A percentile compares a stretch with the other conserved stretches of the same genome.
phyloP scores from a whole-genome alignment of 176 grass and related monocot species.

The Poa annua region DNA sequence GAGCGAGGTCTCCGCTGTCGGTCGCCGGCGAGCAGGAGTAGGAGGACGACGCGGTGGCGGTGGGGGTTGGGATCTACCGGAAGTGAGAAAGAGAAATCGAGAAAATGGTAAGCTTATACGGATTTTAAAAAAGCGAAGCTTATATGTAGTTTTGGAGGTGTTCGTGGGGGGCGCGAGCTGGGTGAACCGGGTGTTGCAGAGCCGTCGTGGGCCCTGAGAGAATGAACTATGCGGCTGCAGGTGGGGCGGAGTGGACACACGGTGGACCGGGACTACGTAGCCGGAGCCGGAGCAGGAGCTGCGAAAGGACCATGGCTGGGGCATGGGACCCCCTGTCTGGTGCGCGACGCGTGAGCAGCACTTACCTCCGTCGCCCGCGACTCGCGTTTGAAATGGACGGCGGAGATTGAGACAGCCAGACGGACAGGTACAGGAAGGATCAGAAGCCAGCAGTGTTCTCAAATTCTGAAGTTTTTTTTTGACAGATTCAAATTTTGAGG shows the following conservation, averaged over 20 bases:
- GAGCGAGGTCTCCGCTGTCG: neutral
- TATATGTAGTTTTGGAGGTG: conserved; percentile 22
- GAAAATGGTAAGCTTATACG: conserved; percentile 10
- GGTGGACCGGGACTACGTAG: conserved; percentile 32
- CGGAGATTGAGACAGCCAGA: neutral
- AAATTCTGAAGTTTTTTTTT: neutral
- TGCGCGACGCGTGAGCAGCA: conserved; percentile 35
- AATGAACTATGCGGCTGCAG: neutral
- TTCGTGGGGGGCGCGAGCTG: neutral
- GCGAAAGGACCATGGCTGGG: neutral
- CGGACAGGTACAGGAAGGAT: too few relatives aligned
- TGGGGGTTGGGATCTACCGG: conserved; percentile 34
- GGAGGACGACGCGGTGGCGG: neutral
- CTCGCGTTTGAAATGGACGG: conserved; percentile 27
- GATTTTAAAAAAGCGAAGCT: conserved; percentile 43
- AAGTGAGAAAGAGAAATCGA: conserved; percentile 32
- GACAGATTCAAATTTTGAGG: too few relatives aligned
- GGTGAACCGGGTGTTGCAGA: conserved; percentile 30
- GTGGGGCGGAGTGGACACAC: neutral
- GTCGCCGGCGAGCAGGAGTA: conserved; percentile 28
- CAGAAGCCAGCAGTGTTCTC: neutral
- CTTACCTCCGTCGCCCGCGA: neutral
- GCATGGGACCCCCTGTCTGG: neutral
- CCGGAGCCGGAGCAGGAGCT: conserved; percentile 2
- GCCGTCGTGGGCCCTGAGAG: neutral